Evolutionary conservation across 768 basidiomycete genomes (phyloP), one percentile per base, ranked within the genome.

Genomic region (Serendipita indica): DNA sequence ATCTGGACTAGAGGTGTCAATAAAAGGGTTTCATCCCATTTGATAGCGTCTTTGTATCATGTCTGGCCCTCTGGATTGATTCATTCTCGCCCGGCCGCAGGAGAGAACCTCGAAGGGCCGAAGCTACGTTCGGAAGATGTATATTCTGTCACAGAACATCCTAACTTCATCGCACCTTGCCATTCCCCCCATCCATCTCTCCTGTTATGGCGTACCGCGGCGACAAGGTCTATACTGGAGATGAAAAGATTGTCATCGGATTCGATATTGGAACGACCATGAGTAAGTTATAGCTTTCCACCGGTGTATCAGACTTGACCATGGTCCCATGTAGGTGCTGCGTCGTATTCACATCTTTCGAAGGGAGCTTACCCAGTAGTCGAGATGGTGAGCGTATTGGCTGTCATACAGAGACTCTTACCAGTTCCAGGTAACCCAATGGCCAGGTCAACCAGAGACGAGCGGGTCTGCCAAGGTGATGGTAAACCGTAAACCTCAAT

Each of bases 211-310:
- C 41, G 5, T 43, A 43, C 27, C 41, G n/a, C 5, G n/a, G 7
- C 5, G 27, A 6, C 7, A 43, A 43, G 41, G n/a, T 7, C 7
- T 43, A 43, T 25, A 43, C 18, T n/a, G 10, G 25, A 30, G 49
- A 54, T 10, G 49, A 54, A 30, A 30, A 18, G 7, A 54, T 54
- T 28, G 25, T 54, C n/a, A 16, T 54, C 4, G 3, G 22, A 10
- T 28, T 54, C 30, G 49, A 54, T 28, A 54, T 54, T 54, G 49
- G 49, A 20, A 54, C 49, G 7, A 54, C 49, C 25, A 18, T 25
- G 7, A 54, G 49, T 54, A 10, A 54, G 49, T n/a, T 37, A 10
- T 37, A 10, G n/a, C n/a, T n/a, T n/a, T n/a, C n/a, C n/a, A n/a
- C 10, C 35, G 35, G n/a, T 10, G 10, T 10, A 37, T 10, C 35